Base-by-base conservation (phyloP, 1,284 basidiomycete species). In the Leccinum angustisporum region DNA sequence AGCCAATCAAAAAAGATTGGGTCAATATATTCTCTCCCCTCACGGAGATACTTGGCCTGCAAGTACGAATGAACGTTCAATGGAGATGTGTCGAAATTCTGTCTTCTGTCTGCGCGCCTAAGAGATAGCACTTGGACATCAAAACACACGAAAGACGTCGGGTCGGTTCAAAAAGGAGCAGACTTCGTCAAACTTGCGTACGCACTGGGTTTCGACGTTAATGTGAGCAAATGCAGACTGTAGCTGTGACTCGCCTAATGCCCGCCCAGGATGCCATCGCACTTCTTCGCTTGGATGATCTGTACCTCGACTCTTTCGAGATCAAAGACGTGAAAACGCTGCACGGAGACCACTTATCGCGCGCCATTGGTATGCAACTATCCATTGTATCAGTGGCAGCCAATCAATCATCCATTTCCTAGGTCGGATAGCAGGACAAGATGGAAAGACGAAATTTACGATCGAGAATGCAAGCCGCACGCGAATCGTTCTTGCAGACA, bases 291-390 rank as follows among this genome's bases (percentile, higher is more conserved):
- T 79, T 99, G 70, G 97, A 99, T 73, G 97, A 99, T 75, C 84
- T 99, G 14, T 99, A 98, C 77, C 89, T 99, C 51, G 97, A 98
- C 74, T 96, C 95, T 0, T 98, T 98, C 70, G 95, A 99, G 78
- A 96, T 99, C 78, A 99, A 98, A 77, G 97, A 99, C 70, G 95
- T 99, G 62, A 99, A 99, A 79, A 97, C 95, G 0, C 82, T 99
- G 4, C 95, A 98, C 66, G 97, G 97, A 2, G 97, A 99, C 73
- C 97, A 99, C 75, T 81, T 99, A 11, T 92, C 93, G 16, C 90
- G 97, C 66, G 97, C 97, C 11, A 98, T 99, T 63, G 97, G 95
- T 90, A 66, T 51, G 81, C 9, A 10, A 48, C 58, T 27, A 31
- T 43, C 31, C 36, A 50, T 53, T 13, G 13, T 34, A 25, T 34